These are phyloP conservation scores for Rostrohypoxylon terebratum DNA, from an alignment of 495 filamentous ascomycete species.

Conservation along the genomic window DNA sequence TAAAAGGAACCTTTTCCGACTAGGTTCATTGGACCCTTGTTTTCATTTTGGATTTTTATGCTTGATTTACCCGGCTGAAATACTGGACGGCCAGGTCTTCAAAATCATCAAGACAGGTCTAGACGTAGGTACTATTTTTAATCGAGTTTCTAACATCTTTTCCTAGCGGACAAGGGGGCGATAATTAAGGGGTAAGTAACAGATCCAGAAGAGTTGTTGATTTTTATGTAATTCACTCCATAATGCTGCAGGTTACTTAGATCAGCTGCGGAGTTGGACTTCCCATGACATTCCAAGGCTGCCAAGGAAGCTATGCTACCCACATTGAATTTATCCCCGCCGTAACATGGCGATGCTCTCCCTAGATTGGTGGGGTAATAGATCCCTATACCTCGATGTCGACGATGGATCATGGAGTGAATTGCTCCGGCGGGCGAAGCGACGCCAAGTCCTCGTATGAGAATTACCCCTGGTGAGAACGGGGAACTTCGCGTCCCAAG, in stretches of 20 bases:
- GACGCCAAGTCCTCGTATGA: constrained; percentile 26
- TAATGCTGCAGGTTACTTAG: constrained; percentile 6
- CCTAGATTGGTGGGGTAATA: constrained; percentile 28
- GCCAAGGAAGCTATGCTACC: constrained; percentile 16
- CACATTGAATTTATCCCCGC: constrained; percentile 8
- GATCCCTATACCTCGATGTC: constrained; percentile 7
- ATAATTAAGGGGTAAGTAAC: too few relatives aligned
- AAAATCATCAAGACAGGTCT: too few relatives aligned
- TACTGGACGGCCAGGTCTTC: too few relatives aligned
- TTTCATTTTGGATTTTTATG: too few relatives aligned
- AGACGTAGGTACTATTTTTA: too few relatives aligned
- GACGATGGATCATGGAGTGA: constrained; percentile 27
- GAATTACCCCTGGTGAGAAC: constrained; percentile 13
- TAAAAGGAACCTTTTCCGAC: too few relatives aligned
- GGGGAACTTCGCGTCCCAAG: neutral
- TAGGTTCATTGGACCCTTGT: too few relatives aligned
- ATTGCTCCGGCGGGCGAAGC: constrained; percentile 28
- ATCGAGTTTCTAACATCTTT: too few relatives aligned
- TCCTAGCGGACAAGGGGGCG: too few relatives aligned
- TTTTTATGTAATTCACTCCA: neutral
- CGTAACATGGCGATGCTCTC: neutral
- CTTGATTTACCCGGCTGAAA: too few relatives aligned
- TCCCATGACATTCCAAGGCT: constrained; percentile 1
- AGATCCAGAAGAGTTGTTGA: too few relatives aligned
- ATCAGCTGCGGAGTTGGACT: constrained; percentile 15